These are phyloP conservation scores for Amyloporia xantha DNA, from an alignment of 768 basidiomycete genomes.

Conservation along the genomic window DNA sequence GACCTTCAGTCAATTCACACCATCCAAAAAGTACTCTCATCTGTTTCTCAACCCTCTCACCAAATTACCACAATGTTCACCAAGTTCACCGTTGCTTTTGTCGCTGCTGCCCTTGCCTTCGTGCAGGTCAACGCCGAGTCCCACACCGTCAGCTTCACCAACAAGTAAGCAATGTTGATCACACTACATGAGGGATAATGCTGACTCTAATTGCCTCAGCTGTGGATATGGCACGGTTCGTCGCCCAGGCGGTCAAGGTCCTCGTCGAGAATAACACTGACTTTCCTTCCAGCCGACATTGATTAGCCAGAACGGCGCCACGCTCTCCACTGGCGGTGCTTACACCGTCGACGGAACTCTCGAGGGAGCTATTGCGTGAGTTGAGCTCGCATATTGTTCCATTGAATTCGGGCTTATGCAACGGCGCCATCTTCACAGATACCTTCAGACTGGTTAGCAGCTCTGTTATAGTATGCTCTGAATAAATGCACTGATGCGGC, in stretches of 20 bases:
- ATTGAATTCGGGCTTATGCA: slow-evolving; percentile 17
- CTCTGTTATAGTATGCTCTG: too few relatives aligned
- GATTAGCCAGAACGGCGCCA: slow-evolving; percentile 14
- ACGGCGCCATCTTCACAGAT: slow-evolving; percentile 23
- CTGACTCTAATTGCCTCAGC: not conserved
- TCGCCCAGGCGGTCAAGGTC: not conserved
- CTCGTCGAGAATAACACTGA: not conserved
- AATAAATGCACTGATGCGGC: too few relatives aligned
- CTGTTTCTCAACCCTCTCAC: too few relatives aligned
- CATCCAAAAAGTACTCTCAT: too few relatives aligned
- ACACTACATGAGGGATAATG: not conserved
- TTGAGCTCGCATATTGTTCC: too few relatives aligned
- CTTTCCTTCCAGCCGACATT: not conserved
- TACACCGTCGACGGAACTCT: slow-evolving; percentile 27
- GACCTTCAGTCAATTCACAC: too few relatives aligned
- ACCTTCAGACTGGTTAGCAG: not conserved
- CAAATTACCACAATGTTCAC: not conserved
- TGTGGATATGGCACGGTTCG: slow-evolving; percentile 2
- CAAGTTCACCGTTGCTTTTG: not conserved
- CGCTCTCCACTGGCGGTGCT: slow-evolving; percentile 26
- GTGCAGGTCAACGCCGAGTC: slow-evolving; percentile 28
- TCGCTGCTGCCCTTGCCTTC: not conserved
- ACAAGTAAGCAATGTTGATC: slow-evolving; percentile 25
- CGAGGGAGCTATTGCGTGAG: slow-evolving; percentile 34
- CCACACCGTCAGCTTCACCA: slow-evolving; percentile 36